Base-by-base conservation (phyloP, 371 early-diverging fungal species). In the Saksenaea oblongispora region DNA sequence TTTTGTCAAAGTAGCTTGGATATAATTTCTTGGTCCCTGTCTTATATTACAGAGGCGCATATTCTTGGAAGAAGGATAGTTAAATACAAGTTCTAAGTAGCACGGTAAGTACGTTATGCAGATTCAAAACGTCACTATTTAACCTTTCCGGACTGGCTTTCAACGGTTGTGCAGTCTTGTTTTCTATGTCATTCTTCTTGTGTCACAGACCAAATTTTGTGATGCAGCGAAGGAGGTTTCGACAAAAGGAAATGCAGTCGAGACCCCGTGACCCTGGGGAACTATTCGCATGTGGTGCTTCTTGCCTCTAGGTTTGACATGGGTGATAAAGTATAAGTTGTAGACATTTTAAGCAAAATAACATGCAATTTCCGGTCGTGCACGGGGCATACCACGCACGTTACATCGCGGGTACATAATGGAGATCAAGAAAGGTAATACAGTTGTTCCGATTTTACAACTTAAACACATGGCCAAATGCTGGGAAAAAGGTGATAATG, bases 371-470 rank as follows among this genome's bases (percentile, higher is more conserved):
- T 47, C 24, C 51, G 24, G 51, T 9, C 24, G 51, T 47, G 51
- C 51, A 47, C 51, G 51, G 51, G 51, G 51, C 51, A 47, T 47
- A 47, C 51, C 18, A 47, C 51, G 22, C 51, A 47, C 51, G 51
- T 47, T 47, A 47, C 51, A 47, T 47, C 51, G n/a, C 51, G 18
- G 51, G 22, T 9, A 22, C 51, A 5, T 47, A 22, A 2, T 22
- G 51, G 24, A 47, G 51, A 47, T 47, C 51, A 22, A 11, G 51
- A 18, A 47, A 47, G 51, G 51, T 47, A 47, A 47, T 47, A 47
- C 24, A 22, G 11, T 22, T 22, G 51, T n/a, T n/a, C 51, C 51
- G 51, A 26, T 47, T 47, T 22, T 18, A 47, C 51, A 22, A 22
- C 51, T 11, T 5, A 47, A 47, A 47, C 51, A 47, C 51, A 47